phyloP scores from a whole-genome alignment of 2,329 filamentous ascomycete genomes.

The Thermochaetoides dissita region DNA sequence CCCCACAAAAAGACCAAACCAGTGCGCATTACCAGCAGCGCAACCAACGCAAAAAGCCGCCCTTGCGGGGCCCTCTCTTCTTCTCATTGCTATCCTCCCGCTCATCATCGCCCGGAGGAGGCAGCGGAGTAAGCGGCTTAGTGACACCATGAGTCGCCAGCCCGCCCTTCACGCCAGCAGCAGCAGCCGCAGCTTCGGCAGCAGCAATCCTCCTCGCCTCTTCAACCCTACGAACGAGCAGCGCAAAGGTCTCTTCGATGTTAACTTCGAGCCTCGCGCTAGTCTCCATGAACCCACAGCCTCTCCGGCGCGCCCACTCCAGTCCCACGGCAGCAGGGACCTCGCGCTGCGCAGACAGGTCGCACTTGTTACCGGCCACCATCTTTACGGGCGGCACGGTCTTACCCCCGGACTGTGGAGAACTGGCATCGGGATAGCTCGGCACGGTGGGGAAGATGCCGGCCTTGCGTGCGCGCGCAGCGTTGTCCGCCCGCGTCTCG shows the following conservation, averaged over 20 bases:
- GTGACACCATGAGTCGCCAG: slow-evolving; percentile 40
- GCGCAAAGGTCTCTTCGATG: slow-evolving; percentile 76
- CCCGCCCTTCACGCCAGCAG: slow-evolving; percentile 12
- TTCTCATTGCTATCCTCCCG: slow-evolving; percentile 13
- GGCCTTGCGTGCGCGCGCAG: slow-evolving; percentile 34
- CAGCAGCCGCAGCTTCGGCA: neutral
- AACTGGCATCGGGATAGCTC: slow-evolving; percentile 4
- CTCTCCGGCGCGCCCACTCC: slow-evolving; percentile 59
- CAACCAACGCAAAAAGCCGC: slow-evolving; percentile 11
- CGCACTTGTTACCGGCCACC: slow-evolving; percentile 77
- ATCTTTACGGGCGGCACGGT: slow-evolving; percentile 65
- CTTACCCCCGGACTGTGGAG: slow-evolving; percentile 18
- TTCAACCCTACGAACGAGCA: slow-evolving; percentile 48
- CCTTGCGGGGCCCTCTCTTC: slow-evolving; percentile 26
- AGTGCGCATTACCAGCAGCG: too few species aligned
- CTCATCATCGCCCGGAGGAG: slow-evolving; percentile 17
- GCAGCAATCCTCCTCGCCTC: slow-evolving; percentile 31
- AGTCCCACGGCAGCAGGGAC: slow-evolving; percentile 58
- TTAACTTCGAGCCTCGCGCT: slow-evolving; percentile 74
- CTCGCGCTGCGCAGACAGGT: slow-evolving; percentile 54
- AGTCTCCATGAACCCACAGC: slow-evolving; percentile 83
- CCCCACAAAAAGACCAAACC: too few species aligned
- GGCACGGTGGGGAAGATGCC: slow-evolving; percentile 21
- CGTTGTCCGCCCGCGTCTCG: slow-evolving; percentile 53
- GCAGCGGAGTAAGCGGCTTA: slow-evolving; percentile 42